Evolutionary conservation across 495 filamentous ascomycete species (phyloP).

Genomic region (Amorphotheca resinae): DNA sequence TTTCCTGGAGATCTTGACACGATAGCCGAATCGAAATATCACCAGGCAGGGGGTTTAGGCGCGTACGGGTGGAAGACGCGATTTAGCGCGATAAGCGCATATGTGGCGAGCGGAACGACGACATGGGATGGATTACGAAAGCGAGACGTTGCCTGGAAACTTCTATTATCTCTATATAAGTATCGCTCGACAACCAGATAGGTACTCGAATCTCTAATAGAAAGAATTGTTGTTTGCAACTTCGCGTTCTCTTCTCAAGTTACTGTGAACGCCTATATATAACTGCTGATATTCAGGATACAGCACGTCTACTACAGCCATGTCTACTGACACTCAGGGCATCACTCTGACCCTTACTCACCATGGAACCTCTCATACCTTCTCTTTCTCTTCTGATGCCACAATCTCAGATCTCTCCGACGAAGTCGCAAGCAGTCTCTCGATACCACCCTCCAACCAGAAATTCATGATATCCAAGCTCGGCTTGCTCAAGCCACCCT

Average conservation of each 20-base stretch:
- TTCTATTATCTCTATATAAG: slow-evolving; percentile 1
- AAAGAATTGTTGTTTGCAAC: background rate
- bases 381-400: slow-evolving; percentile 31
- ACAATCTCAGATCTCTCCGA: slow-evolving; percentile 51
- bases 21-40: too few relatives aligned
- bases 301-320: too few relatives aligned
- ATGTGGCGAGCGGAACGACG: too few relatives aligned
- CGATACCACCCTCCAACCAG: slow-evolving; percentile 56
- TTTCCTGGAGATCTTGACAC: slow-evolving; percentile 8
- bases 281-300: slow-evolving; percentile 18
- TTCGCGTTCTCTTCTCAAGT: background rate
- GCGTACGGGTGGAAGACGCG: slow-evolving; percentile 18
- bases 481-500: slow-evolving; percentile 54
- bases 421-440: slow-evolving; percentile 38
- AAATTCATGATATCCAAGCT: slow-evolving; percentile 62
- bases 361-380: slow-evolving; percentile 36
- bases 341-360: slow-evolving; percentile 25
- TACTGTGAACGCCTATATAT: slow-evolving; percentile 1
- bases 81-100: slow-evolving; percentile 5
- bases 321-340: slow-evolving; percentile 13
- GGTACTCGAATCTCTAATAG: background rate
- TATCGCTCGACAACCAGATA: background rate
- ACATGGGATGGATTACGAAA: slow-evolving; percentile 15
- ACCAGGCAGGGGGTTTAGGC: too few relatives aligned
- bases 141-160: slow-evolving; percentile 8